Percentiles rank a stretch among this genome's conserved stretches.
Evolutionary conservation across 2,329 filamentous ascomycete genomes (phyloP).

Genomic region (Cylindrodendrum hubeiense): DNA sequence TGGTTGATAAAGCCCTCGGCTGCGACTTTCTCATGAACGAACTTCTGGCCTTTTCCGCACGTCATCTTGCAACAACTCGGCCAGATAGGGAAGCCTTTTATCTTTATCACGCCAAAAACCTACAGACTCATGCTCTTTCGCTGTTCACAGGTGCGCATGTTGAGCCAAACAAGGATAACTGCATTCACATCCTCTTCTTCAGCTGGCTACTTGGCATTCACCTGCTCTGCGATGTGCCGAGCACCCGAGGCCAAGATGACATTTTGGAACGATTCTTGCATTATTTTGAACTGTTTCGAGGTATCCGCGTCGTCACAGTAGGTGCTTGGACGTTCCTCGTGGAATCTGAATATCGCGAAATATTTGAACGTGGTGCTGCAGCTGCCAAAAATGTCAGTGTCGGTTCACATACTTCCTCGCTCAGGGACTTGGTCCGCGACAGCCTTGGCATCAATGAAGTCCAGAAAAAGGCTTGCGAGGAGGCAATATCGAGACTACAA

Average conservation of each 20-base stretch:
- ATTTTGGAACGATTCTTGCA: background rate
- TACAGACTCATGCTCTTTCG: too few species aligned
- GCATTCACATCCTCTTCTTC: too few species aligned
- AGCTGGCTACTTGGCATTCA: too few species aligned
- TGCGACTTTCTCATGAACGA: background rate
- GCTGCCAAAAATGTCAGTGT: background rate
- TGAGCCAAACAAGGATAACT: too few species aligned
- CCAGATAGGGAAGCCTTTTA: too few species aligned
- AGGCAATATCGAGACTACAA: conserved; percentile 4
- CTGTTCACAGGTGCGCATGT: too few species aligned
- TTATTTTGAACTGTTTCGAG: conserved; percentile 11
- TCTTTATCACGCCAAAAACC: too few species aligned
- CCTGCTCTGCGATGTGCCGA: too few species aligned
- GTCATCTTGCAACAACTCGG: too few species aligned
- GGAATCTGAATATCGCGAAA: background rate
- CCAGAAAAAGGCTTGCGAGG: background rate
- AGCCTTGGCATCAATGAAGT: conserved; percentile 5
- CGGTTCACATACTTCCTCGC: background rate
- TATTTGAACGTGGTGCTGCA: background rate
- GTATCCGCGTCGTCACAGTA: background rate
- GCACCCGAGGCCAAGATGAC: background rate
- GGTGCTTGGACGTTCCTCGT: conserved; percentile 8
- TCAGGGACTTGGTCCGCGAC: background rate
- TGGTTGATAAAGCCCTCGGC: background rate
- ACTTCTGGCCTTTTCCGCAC: too few species aligned